Evolutionary conservation across 1,139 yeast genomes (phyloP).

Genomic region (Kodamaea fungicola): DNA sequence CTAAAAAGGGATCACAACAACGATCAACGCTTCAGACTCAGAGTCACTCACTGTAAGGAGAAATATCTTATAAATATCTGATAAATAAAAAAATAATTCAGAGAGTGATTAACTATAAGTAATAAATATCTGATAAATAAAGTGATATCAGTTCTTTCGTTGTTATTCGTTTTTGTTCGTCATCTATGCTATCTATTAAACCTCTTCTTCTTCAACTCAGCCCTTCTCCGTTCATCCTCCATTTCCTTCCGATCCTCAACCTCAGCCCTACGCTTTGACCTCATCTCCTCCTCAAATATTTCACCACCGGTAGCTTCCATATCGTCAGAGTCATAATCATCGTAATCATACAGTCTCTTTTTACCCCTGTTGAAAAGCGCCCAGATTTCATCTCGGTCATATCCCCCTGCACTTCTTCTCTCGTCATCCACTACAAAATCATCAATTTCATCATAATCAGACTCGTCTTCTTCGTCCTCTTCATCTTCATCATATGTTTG

Average conservation of each 20-base stretch:
- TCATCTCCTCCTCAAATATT: constrained; percentile 73
- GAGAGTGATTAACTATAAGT: too few species aligned
- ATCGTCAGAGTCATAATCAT: constrained; percentile 54
- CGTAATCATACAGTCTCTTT: constrained; percentile 40
- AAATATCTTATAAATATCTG: too few species aligned
- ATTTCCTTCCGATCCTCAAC: constrained; percentile 65
- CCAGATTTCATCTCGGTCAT: constrained; percentile 87
- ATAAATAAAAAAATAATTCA: too few species aligned
- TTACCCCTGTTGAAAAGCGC: constrained; percentile 71
- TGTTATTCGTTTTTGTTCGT: constrained; percentile 1
- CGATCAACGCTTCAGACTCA: too few species aligned
- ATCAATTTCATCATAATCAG: constrained; percentile 60
- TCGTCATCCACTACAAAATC: constrained; percentile 20
- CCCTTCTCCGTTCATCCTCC: constrained; percentile 43
- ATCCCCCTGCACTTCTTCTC: constrained; percentile 32
- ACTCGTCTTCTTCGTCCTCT: constrained; percentile 44
- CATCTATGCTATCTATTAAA: constrained; percentile 7
- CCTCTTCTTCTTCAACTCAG: constrained; percentile 28
- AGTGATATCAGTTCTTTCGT: too few species aligned
- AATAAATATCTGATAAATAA: too few species aligned
- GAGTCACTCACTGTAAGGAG: too few species aligned
- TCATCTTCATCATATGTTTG: constrained; percentile 14
- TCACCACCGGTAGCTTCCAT: constrained; percentile 96
- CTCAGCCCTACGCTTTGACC: constrained; percentile 58
- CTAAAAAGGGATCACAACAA: too few species aligned